A percentile compares a stretch with the other conserved stretches of the same genome.
phyloP scores from a whole-genome alignment of 495 filamentous ascomycete genomes.

The Trichocladium antarcticum region DNA sequence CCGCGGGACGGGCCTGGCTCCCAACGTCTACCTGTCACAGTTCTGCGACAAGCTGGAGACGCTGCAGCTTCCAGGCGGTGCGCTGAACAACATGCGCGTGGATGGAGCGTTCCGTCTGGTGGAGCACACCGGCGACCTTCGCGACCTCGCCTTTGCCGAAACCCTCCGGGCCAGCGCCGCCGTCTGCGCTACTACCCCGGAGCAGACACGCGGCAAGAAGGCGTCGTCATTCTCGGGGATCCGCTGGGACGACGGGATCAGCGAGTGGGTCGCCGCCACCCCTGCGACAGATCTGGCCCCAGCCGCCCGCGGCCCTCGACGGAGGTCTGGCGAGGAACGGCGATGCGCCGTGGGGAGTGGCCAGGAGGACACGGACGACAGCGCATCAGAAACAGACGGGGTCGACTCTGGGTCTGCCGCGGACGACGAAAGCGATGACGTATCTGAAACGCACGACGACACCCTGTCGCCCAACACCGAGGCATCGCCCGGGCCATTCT shows the following conservation, averaged over 20 bases:
- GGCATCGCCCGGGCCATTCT: neutral
- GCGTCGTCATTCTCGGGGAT: slow-evolving; percentile 25
- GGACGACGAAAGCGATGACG: neutral
- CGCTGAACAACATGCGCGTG: slow-evolving; percentile 16
- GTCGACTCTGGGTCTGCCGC: neutral
- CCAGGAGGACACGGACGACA: neutral
- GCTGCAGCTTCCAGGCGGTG: slow-evolving; percentile 11
- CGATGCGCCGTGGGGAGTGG: neutral
- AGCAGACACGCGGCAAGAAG: neutral
- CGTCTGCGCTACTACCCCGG: neutral
- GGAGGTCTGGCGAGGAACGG: neutral
- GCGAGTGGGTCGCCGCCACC: slow-evolving; percentile 39
- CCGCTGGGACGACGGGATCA: slow-evolving; percentile 44
- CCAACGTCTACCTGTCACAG: slow-evolving; percentile 13
- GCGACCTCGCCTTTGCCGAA: slow-evolving; percentile 36
- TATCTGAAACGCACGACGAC: slow-evolving; percentile 1
- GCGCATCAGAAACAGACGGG: neutral
- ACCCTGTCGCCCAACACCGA: slow-evolving; percentile 4
- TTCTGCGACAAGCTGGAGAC: slow-evolving; percentile 21
- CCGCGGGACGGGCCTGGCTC: slow-evolving; percentile 8
- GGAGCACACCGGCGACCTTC: slow-evolving; percentile 32
- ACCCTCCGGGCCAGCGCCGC: slow-evolving; percentile 14
- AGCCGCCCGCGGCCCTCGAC: neutral
- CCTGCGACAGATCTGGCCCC: slow-evolving; percentile 1
- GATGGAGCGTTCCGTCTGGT: slow-evolving; percentile 33